Evolutionary conservation across 2,329 filamentous ascomycete genomes (phyloP).

Genomic region (Rugonectria rugulosa): DNA sequence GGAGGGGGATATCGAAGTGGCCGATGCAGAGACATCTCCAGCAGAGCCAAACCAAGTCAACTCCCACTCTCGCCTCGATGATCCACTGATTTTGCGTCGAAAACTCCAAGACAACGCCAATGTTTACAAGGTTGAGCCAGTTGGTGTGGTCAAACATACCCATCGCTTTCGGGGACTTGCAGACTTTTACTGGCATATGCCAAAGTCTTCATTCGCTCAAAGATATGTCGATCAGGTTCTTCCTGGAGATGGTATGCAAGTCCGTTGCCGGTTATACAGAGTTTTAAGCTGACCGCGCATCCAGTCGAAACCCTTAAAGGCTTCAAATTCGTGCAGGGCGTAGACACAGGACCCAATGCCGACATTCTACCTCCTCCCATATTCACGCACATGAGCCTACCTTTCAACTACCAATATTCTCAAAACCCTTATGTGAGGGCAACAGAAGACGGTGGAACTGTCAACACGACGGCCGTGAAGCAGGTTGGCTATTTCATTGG

Average conservation of each 20-base stretch:
- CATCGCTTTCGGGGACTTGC: conserved; percentile 89
- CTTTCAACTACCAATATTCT: conserved; percentile 82
- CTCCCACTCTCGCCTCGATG: conserved; percentile 58
- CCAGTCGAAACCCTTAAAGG: conserved; percentile 62
- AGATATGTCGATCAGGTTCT: conserved; percentile 76
- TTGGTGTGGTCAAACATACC: conserved; percentile 78
- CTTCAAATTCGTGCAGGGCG: conserved; percentile 72
- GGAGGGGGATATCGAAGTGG: conserved; percentile 50
- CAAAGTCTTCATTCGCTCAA: conserved; percentile 72
- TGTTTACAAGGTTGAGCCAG: conserved; percentile 71
- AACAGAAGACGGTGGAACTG: conserved; percentile 63
- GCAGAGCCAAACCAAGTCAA: conserved; percentile 41
- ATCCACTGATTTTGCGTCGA: conserved; percentile 63
- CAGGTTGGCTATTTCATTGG: conserved; percentile 66
- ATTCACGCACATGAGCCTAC: conserved; percentile 77
- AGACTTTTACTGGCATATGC: conserved; percentile 84
- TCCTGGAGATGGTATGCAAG: conserved; percentile 68
- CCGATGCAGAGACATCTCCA: conserved; percentile 31
- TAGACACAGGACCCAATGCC: conserved; percentile 64
- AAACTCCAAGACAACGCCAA: conserved; percentile 75
- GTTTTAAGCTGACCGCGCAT: neutral
- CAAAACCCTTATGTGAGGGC: conserved; percentile 82
- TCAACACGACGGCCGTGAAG: conserved; percentile 67
- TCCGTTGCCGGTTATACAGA: neutral
- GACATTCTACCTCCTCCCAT: conserved; percentile 82